A percentile compares a stretch with the other conserved stretches of the same genome.
These are phyloP conservation scores for Castanopsis chinensis DNA, from an alignment of 306 rosid genomes.

Conservation along the genomic window DNA sequence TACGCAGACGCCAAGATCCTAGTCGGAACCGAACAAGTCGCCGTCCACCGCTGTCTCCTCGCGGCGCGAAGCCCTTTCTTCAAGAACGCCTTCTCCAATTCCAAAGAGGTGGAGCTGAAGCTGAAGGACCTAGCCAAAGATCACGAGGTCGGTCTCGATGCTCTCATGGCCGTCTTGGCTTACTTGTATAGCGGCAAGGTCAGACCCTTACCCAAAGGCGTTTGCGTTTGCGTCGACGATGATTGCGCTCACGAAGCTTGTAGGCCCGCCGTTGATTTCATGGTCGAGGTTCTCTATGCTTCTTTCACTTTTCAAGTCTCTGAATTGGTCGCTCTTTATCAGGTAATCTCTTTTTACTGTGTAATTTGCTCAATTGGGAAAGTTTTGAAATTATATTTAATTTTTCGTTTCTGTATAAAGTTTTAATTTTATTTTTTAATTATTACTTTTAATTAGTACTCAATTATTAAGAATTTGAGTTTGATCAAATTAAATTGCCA, in stretches of 20 bases:
- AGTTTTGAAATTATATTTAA: no score
- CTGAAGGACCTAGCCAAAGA: conserved; percentile 53
- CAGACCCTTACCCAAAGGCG: conserved; percentile 21
- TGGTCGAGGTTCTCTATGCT: conserved; percentile 47
- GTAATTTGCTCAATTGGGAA: no score
- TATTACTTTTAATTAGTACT: no score
- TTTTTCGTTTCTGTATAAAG: no score
- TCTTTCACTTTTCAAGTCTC: conserved; percentile 41
- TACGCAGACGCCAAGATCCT: conserved; percentile 48
- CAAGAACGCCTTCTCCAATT: conserved; percentile 26
- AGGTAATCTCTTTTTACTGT: conserved; percentile 26
- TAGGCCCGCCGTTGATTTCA: conserved; percentile 51
- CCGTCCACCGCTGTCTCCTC: conserved; percentile 55
- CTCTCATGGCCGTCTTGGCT: conserved; percentile 36
- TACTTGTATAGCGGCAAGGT: conserved; percentile 58
- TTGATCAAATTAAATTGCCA: no score
- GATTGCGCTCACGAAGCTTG: conserved; percentile 55
- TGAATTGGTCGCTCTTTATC: conserved; percentile 50
- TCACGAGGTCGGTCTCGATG: conserved; percentile 43
- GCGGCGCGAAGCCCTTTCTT: conserved; percentile 50
- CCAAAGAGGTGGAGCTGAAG: conserved; percentile 8
- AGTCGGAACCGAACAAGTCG: conserved; percentile 20
- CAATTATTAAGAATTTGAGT: no score
- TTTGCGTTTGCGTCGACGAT: conserved; percentile 52
- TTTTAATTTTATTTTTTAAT: no score